Evolutionary conservation across 2,329 filamentous ascomycete genomes (phyloP), one percentile per base, ranked within the genome.

Genomic region (Bipolaris gigantea): DNA sequence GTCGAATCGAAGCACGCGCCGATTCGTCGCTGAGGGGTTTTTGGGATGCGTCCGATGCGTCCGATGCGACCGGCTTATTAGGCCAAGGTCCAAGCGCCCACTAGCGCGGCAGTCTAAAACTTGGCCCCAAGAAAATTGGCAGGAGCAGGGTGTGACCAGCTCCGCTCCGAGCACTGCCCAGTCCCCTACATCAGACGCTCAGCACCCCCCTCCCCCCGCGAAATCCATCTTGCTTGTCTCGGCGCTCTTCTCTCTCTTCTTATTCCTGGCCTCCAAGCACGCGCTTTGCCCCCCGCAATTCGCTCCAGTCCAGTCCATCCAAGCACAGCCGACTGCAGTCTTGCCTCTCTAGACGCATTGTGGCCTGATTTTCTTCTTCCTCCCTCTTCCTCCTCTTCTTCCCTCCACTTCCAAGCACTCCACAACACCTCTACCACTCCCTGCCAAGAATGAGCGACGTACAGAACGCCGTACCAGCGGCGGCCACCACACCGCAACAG

Each of bases 401-500:
- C n/a, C 18, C 7, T 32, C 2, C 25, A 16, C n/a, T 10, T 13
- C 23, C 25, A 30, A 15, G 5, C 25, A 13, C 16, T 19, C 18
- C 9, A 23, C 32, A 42, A 42, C 49, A 39, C 30, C 33, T 8
- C 6, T 36, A 13, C 38, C n/a, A 44, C 23, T 32, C 38, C n/a
- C 46, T 44, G 57, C 57, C 57, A 57, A 60, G 57, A 50, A 60
- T 60, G 57, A 57, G 54, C 51, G 57, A 64, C 47, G 55, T 60
- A 25, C 62, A 62, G 46, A 56, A 61, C 45, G 52, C 63, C 33
- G 61, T 61, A 48, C 58, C 66, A 25, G 66, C 65, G 38, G 56
- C 65, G 52, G 58, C 61, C 33, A 60, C 65, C 23, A 61, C 65
- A 40, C 68, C 66, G n/a, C 68, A 71, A 51, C 65, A 66, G 41